Evolutionary conservation across 768 basidiomycete genomes (phyloP).

Genomic region (Termitomyces sp.): DNA sequence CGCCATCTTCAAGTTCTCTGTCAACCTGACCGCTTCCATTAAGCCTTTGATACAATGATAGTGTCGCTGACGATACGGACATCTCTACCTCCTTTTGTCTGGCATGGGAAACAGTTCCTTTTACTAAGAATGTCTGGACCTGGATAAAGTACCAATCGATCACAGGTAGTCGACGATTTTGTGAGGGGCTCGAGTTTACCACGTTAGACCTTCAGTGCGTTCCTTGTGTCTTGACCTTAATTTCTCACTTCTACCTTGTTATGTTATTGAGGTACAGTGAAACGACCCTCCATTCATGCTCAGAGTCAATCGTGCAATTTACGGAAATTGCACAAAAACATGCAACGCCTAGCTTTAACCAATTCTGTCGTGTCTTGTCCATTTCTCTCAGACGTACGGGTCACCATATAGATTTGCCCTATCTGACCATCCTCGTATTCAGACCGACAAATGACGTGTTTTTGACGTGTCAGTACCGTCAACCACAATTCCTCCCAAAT

Average conservation of each 20-base stretch:
- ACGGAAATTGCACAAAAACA: neutral
- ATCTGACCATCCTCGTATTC: neutral
- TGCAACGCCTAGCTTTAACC: neutral
- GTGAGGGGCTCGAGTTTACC: neutral
- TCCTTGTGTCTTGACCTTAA: neutral
- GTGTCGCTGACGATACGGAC: neutral
- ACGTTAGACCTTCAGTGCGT: neutral
- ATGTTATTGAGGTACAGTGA: neutral
- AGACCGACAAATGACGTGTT: neutral
- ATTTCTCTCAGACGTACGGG: neutral
- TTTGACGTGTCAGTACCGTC: neutral
- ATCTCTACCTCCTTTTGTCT: neutral
- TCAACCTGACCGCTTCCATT: neutral
- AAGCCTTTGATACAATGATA: neutral
- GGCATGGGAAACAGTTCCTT: neutral
- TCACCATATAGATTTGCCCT: neutral
- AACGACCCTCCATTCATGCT: neutral
- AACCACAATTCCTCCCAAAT: neutral
- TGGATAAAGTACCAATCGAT: neutral
- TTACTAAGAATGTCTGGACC: neutral
- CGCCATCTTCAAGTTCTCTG: neutral
- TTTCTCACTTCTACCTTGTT: too few relatives aligned
- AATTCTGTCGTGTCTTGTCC: neutral
- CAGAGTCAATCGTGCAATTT: too few relatives aligned
- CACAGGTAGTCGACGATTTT: neutral